Evolutionary conservation across 2,329 filamentous ascomycete species (phyloP), one percentile per base, ranked within the genome.

Genomic region (Botrytis pseudocinerea): DNA sequence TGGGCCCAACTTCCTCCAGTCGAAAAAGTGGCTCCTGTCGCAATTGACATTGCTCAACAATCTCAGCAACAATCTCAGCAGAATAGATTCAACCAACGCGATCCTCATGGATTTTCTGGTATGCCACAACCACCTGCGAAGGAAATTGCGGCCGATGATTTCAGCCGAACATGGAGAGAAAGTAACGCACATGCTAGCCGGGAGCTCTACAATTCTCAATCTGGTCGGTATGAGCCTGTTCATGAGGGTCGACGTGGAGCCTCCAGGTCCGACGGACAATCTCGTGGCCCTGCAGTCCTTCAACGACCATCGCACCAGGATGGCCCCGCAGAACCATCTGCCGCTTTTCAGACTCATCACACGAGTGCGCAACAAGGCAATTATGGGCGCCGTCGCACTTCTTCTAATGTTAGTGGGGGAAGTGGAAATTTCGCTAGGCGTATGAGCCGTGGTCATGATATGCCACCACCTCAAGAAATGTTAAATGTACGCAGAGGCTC

Each of bases 141-240:
- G 79, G 95, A 98, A 80, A 97, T 98, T 76, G 93, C 94, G 9
- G 93, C 95, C 0, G 96, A 98, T 81, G 95, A 97, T 77, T 98
- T 98, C 80, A 97, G 92, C 81, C 89, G 96, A 75, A 89, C 91
- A 48, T 97, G 93, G 91, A 88, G 92, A 78, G 94, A 97, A 75
- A 88, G 90, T 8, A 85, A 87, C 51, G 80, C 85, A 0, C 85
- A 88, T 72, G 85, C 87, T 18, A 90, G 89, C 75, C 87, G 93
- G 73, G 95, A 98, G 81, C 85, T 98, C 0, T 98, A 91, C 84
- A 98, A 98, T 81, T 97, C 95, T n/a, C 92, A 97, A 72, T 97
- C 94, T 71, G 95, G 95, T 28, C 91, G 94, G 69, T 97, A 97
- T 78, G 95, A 98, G 80, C 94, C 95, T 25, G 95, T 95, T 5